Conservation (phyloP, 805 yeast species). For the Candida vartiovaarae region DNA sequence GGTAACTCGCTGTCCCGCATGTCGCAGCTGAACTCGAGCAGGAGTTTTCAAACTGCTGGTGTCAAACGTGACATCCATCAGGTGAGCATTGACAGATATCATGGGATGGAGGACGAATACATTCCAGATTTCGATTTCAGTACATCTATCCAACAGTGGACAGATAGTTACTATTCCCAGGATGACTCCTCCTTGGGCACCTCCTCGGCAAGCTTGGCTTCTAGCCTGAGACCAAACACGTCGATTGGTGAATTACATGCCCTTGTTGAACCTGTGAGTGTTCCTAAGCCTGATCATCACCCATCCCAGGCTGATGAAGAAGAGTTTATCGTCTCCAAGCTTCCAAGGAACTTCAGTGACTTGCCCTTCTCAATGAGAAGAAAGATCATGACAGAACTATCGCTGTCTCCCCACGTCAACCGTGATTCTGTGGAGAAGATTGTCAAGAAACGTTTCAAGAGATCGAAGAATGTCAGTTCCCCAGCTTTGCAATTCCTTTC, state of each 20-base stretch:
- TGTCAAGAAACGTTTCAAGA: slow-evolving; percentile 22
- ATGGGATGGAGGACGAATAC: slow-evolving; percentile 69
- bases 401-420: slow-evolving; percentile 26
- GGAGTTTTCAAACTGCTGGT: neutral
- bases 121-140: slow-evolving; percentile 63
- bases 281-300: slow-evolving; percentile 19
- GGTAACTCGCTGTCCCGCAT: slow-evolving; percentile 7
- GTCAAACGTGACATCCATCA: slow-evolving; percentile 1
- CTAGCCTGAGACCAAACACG: neutral
- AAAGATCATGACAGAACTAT: slow-evolving; percentile 28
- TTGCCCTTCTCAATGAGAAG: slow-evolving; percentile 58
- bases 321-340: slow-evolving; percentile 23
- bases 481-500: slow-evolving; percentile 24
- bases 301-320: slow-evolving; percentile 19
- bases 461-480: slow-evolving; percentile 12
- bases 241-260: slow-evolving; percentile 26
- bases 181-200: slow-evolving; percentile 15
- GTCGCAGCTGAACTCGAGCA: slow-evolving; percentile 8
- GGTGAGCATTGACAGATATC: neutral
- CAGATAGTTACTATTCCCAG: slow-evolving; percentile 15
- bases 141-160: slow-evolving; percentile 44
- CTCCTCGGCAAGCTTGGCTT: neutral
- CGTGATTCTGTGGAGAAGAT: slow-evolving; percentile 23
- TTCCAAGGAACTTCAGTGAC: slow-evolving; percentile 48
- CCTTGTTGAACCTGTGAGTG: slow-evolving; percentile 29